Evolutionary conservation across 768 basidiomycete species (phyloP).

Genomic region (Erythrobasidium yunnanense): DNA sequence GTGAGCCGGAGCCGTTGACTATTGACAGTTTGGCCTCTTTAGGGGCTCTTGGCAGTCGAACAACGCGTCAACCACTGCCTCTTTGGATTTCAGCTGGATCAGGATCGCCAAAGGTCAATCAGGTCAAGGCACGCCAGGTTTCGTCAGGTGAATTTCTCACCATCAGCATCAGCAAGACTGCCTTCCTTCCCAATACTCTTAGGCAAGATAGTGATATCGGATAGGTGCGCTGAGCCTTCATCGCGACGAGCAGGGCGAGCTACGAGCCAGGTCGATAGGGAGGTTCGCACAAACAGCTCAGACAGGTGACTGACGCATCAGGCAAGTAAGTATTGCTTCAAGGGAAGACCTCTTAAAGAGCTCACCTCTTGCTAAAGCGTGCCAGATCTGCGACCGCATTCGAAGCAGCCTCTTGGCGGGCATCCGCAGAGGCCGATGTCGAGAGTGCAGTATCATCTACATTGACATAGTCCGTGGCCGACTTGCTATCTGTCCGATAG

Average conservation of each 20-base stretch:
- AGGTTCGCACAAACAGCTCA: constrained; percentile 4
- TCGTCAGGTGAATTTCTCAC: background rate
- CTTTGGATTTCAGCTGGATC: background rate
- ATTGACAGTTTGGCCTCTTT: background rate
- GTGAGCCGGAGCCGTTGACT: background rate
- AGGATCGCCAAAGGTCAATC: background rate
- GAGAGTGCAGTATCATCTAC: background rate
- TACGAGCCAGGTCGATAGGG: constrained; percentile 1
- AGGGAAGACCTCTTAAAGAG: background rate
- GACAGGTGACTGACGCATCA: background rate
- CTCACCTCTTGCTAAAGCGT: background rate
- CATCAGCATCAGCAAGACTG: constrained; percentile 13
- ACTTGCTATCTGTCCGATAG: background rate
- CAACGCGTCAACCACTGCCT: background rate
- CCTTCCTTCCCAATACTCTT: constrained; percentile 19
- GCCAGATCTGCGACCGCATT: background rate
- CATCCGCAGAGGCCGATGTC: background rate
- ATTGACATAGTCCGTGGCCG: background rate
- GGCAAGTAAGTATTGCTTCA: background rate
- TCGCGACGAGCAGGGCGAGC: background rate
- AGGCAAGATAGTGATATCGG: constrained; percentile 6
- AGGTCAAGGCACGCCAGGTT: background rate
- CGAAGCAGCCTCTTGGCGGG: background rate
- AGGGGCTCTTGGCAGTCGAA: background rate
- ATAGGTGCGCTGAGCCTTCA: background rate